Evolutionary conservation across 2,329 filamentous ascomycete genomes (phyloP).

Genomic region (Pseudocercospora ulei): DNA sequence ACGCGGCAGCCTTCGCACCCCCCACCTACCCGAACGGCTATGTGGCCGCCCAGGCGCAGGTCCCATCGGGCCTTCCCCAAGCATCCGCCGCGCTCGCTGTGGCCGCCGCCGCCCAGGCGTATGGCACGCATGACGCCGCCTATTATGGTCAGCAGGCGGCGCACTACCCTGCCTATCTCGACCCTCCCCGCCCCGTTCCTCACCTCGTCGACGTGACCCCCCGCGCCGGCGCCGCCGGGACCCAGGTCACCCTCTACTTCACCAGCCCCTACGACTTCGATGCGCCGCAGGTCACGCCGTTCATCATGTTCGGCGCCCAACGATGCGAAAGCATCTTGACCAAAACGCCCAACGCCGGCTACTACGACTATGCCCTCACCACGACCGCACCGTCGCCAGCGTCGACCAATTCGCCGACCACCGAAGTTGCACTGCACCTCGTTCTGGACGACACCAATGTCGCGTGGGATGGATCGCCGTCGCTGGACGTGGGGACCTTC

Average conservation of each 20-base stretch:
- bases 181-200: slow-evolving; percentile 50
- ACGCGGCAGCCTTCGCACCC: slow-evolving; percentile 43
- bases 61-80: slow-evolving; percentile 42
- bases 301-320: slow-evolving; percentile 70
- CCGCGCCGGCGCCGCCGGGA: slow-evolving; percentile 56
- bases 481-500: slow-evolving; percentile 51
- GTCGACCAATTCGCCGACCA: slow-evolving; percentile 48
- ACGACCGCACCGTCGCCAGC: slow-evolving; percentile 60
- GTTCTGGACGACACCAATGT: slow-evolving; percentile 46
- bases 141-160: slow-evolving; percentile 47
- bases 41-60: slow-evolving; percentile 42
- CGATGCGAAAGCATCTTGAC: slow-evolving; percentile 59
- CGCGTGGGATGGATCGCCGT: slow-evolving; percentile 36
- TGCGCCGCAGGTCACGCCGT: slow-evolving; percentile 44
- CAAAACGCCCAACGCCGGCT: slow-evolving; percentile 47
- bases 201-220: slow-evolving; percentile 63
- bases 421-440: slow-evolving; percentile 51
- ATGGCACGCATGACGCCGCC: slow-evolving; percentile 43
- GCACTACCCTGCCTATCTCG: slow-evolving; percentile 57
- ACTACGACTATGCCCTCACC: slow-evolving; percentile 61
- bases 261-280: slow-evolving; percentile 64
- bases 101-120: slow-evolving; percentile 37
- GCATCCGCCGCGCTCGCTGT: slow-evolving; percentile 40
- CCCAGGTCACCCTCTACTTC: slow-evolving; percentile 63
- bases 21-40: slow-evolving; percentile 44